Conservation (phyloP, 306 rosid genomes). For the Fragaria nilgerrensis region DNA sequence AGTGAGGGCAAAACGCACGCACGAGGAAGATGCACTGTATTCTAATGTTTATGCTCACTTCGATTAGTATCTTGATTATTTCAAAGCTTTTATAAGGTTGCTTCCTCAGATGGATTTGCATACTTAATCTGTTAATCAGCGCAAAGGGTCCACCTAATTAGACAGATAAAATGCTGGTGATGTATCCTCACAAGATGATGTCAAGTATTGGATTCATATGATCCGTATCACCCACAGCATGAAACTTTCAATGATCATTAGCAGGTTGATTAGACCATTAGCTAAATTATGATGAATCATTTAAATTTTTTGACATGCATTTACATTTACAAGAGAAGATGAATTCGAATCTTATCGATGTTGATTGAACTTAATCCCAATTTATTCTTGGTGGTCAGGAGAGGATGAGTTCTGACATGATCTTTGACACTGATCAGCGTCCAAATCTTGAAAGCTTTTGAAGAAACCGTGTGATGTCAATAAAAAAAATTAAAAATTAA, state of each 20-base stretch:
- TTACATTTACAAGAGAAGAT: not conserved
- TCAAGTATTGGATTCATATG: not conserved
- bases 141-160: not conserved
- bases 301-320: not conserved
- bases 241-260: not conserved
- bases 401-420: too few species aligned
- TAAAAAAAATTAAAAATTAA: too few species aligned
- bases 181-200: not conserved
- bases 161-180: not conserved
- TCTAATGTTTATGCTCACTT: not conserved
- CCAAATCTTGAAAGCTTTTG: too few species aligned
- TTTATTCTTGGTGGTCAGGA: too few species aligned
- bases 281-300: not conserved
- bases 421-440: too few species aligned
- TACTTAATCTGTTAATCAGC: constrained; percentile 5
- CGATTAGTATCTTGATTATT: not conserved
- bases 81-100: not conserved
- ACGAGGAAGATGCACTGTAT: not conserved
- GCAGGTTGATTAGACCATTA: not conserved
- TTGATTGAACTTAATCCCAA: too few species aligned
- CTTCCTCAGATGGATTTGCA: not conserved
- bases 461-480: too few species aligned
- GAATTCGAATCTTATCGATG: too few species aligned
- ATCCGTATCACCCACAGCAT: not conserved
- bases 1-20: not conserved